Base-by-base conservation (phyloP, 1,284 basidiomycete genomes). In the Retiboletus fuscus region DNA sequence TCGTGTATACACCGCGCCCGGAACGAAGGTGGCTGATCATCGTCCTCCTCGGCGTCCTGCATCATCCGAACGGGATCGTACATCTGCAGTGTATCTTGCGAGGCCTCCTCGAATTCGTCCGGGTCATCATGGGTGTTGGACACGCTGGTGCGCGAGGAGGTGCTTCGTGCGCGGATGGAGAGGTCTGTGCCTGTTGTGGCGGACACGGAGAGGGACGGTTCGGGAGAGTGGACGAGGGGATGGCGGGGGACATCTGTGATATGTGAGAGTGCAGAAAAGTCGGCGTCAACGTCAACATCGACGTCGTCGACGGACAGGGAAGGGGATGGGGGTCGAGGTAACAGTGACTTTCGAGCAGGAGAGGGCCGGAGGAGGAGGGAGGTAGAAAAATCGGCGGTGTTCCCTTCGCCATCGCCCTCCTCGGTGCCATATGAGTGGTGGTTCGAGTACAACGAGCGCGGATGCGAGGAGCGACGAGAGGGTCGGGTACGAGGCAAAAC, bases 1-100 rank as follows among this genome's bases (percentile, higher is more conserved):
- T 90, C 86, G 76, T 90, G 88, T 62, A 89, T 89, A 75, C 88
- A 89, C 5, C 76, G 79, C 0, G 83, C 81, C 18, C 62, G 78
- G 69, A 75, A 69, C n/a, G 55, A 65, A 13, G 71, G 67, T 11
- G 72, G 71, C 11, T 64, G 75, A 61, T 73, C 70, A 41, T 75
- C 64, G 64, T 74, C 76, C n/a, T 75, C 76, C n/a, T 75, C 73
- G 2, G 71, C 78, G 24, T 72, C 75, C 8, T 69, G 68, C 57
- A 77, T 62, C 78, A 74, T 65, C 28, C 20, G 69, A n/a, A 24
- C 69, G 15, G 71, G 66, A 26, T 73, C 58, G 16, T 76, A 71
- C 22, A 64, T 20, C 11, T 78, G 76, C 8, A 78, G 13, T 5
- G 76, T 79, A 41, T 71, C 71, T n/a, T 79, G 70, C 11, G 78